Evolutionary conservation across 768 basidiomycete genomes (phyloP), one percentile per base, ranked within the genome.

Genomic region (Russula earlei): DNA sequence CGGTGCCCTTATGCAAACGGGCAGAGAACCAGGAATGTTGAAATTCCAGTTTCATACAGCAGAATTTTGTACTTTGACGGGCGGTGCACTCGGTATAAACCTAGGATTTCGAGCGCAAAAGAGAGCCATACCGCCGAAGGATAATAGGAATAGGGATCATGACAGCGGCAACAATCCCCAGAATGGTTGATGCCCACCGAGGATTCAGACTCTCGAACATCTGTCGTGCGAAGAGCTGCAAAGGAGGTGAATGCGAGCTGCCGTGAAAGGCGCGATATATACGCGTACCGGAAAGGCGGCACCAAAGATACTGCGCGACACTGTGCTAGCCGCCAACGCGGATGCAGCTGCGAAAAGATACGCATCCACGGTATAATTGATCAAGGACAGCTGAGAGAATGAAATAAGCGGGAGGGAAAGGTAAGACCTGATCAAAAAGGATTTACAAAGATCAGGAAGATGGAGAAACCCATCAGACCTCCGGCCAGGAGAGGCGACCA

Each of bases 291-390:
- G 66, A 54, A 68, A 68, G n/a, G 36, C 50, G 12, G 67, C 63
- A 31, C 80, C 82, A 47, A 76, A 77, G 9, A 77, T 57, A 60
- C 79, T 81, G 17, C 80, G 75, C 3, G 76, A 64, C 15, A 83
- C 76, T 0, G 78, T 80, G 49, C 65, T 78, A 2, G 74, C 72
- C 2, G 83, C 77, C 10, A 84, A 67, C 1, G 81, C 82, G 10
- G 79, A 80, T 1, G 82, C 81, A 8, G 82, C 76, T 5, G 75
- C 71, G 55, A 71, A 65, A 20, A 80, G 66, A 62, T 83, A 84
- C 4, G 77, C 73, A 66, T 84, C 83, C 40, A 84, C 76, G 34
- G 82, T 76, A 62, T 85, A 85, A 59, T 80, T 83, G 60, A 81
- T 66, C 44, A 81, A 65, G 10, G 75, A 71, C 51, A 82, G 63